Evolutionary conservation across 2,329 filamentous ascomycete genomes (phyloP), one percentile per base, ranked within the genome.

Genomic region (Didymella pinodella): DNA sequence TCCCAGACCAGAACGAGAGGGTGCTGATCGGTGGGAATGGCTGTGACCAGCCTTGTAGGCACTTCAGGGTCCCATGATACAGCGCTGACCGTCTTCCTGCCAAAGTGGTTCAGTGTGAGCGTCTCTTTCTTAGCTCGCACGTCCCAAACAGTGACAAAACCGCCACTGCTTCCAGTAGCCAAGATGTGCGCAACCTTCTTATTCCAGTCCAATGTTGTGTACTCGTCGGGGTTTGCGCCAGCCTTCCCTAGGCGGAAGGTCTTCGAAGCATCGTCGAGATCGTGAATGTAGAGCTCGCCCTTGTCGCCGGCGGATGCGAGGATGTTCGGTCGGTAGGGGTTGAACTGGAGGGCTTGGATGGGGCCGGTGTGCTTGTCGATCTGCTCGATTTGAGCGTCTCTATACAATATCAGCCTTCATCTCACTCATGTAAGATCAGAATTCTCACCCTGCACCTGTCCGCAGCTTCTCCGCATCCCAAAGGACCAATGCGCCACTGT

Each of bases 111-210:
- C 65, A 99, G 83, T 34, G 93, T 97, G 78, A 99, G 82, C 55
- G 93, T 97, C 69, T 97, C 93, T 81, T 97, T 97, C 86, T 97
- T 98, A 12, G 92, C 93, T 83, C 97, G 97, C 65, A 98, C 85
- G 80, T 99, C 95, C 95, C 95, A 99, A 18, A 99, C 94, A 2
- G 95, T 98, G 34, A 98, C 93, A 72, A 98, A 96, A 4, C 95
- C 95, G 48, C 93, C 93, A 62, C 88, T 90, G 74, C 93, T 94
- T 66, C 95, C 95, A 10, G 94, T 98, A 18, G 94, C 95, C 67
- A 99, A 82, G 75, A 99, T 99, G 75, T 99, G 94, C 14, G 94
- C 88, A 41, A 98, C 94, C 81, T 96, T 98, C 75, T 93, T 93
- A 80, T 99, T 99, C 96, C 96, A 99, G 68, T 97, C 94, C 61